Conservation (phyloP, 1,139 yeast genomes). For the Saccharomyces hybrid region DNA sequence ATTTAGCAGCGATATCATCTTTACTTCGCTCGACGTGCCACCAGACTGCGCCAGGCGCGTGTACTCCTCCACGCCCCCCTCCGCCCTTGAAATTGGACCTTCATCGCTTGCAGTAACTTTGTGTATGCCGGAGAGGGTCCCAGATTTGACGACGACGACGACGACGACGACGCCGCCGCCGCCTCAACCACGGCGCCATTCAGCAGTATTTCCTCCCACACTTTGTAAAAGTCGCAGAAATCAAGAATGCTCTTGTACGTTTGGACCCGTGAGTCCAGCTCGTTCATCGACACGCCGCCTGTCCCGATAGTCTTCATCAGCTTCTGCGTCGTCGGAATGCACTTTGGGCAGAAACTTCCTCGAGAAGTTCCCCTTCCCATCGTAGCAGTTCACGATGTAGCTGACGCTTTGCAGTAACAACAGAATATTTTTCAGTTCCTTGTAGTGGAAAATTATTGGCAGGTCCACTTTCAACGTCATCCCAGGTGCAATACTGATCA, state of each 20-base stretch:
- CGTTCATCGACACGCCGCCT: conserved; percentile 6
- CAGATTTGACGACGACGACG: not conserved
- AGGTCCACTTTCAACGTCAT: conserved; percentile 12
- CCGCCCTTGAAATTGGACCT: not conserved
- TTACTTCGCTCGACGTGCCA: conserved; percentile 14
- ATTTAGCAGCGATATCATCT: conserved; percentile 22
- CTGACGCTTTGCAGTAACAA: conserved; percentile 30
- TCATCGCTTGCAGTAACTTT: not conserved
- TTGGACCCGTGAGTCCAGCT: conserved; percentile 8
- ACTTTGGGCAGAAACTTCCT: conserved; percentile 28
- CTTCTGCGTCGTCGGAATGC: conserved; percentile 13
- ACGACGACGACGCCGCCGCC: not conserved
- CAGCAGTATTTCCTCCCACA: conserved; percentile 19
- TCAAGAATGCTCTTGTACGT: conserved; percentile 19
- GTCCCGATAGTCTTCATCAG: conserved; percentile 8
- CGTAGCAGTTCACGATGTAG: conserved; percentile 29
- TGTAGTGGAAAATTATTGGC: conserved; percentile 20
- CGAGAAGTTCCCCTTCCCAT: conserved; percentile 27
- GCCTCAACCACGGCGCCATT: not conserved
- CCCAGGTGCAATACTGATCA: not conserved
- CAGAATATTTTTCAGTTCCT: conserved; percentile 25
- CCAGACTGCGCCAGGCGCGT: not conserved
- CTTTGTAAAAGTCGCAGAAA: conserved; percentile 19
- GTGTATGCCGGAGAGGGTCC: not conserved
- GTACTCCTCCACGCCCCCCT: not conserved